Evolutionary conservation across 371 early-diverging fungal species (phyloP).

Genomic region (Saksenaea oblongispora): DNA sequence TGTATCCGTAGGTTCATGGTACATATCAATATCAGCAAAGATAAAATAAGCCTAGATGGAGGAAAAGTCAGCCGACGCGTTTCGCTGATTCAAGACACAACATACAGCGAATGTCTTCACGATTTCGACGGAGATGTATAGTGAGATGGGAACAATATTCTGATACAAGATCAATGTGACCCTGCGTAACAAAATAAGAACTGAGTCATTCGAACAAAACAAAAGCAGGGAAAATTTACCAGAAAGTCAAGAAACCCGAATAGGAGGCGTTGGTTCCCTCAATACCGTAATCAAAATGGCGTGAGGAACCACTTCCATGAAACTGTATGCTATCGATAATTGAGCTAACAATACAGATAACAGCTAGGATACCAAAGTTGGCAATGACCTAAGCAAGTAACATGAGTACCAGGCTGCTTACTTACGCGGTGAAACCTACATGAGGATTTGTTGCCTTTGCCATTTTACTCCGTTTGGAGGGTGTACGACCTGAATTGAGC

Average conservation of each 20-base stretch:
- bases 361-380: constrained; percentile 44
- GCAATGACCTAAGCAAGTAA: constrained; percentile 38
- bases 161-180: constrained; percentile 49
- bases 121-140: constrained; percentile 94
- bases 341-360: constrained; percentile 66
- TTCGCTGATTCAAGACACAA: background rate
- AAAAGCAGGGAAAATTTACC: constrained; percentile 20
- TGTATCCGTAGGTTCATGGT: constrained; percentile 73
- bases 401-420: background rate
- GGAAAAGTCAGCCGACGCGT: constrained; percentile 22
- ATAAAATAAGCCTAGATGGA: constrained; percentile 72
- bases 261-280: constrained; percentile 31
- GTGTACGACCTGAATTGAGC: constrained; percentile 87
- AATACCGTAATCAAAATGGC: constrained; percentile 37
- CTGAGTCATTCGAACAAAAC: background rate
- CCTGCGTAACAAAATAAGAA: constrained; percentile 20
- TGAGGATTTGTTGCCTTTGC: constrained; percentile 93
- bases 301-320: constrained; percentile 30
- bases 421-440: constrained; percentile 43
- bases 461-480: constrained; percentile 92
- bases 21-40: constrained; percentile 84
- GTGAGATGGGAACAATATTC: constrained; percentile 81
- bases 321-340: constrained; percentile 64
- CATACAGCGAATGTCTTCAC: constrained; percentile 69
- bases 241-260: constrained; percentile 50